Percentiles rank a stretch among this genome's conserved stretches.
Conservation (phyloP, 306 rosid genomes). For the Malus domestica region DNA sequence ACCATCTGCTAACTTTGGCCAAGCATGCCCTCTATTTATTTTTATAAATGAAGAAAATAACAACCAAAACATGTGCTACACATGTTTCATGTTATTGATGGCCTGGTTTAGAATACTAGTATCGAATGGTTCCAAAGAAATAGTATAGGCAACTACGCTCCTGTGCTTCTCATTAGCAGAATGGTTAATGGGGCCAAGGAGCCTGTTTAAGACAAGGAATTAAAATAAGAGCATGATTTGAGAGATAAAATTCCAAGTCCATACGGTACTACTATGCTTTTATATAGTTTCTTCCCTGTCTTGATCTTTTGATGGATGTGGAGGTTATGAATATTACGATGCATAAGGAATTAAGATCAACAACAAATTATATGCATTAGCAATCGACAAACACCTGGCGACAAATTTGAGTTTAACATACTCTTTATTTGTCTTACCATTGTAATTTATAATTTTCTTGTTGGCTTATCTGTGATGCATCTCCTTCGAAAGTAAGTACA, state of each 20-base stretch:
- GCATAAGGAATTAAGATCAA: background rate
- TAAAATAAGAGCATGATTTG: background rate
- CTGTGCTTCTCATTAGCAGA: background rate
- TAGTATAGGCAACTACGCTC: background rate
- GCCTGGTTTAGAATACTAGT: background rate
- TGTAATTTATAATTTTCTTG: background rate
- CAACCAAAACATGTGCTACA: background rate
- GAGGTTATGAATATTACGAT: background rate
- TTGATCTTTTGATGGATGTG: background rate
- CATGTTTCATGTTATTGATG: background rate
- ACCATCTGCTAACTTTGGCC: background rate
- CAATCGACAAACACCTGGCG: background rate
- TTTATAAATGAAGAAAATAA: background rate
- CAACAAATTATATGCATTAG: background rate
- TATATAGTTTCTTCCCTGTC: background rate
- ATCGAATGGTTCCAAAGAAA: background rate
- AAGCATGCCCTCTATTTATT: background rate
- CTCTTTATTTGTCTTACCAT: background rate
- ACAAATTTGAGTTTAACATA: background rate
- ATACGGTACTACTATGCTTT: background rate
- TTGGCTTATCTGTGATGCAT: background rate
- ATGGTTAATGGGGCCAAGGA: background rate
- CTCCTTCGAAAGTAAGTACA: background rate
- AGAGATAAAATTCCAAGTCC: background rate
- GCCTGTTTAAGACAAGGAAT: background rate